Percentiles rank a stretch among this genome's conserved stretches.
These are phyloP conservation scores for Kwoniella shivajii DNA, from an alignment of 1,284 basidiomycete genomes.

Conservation along the genomic window DNA sequence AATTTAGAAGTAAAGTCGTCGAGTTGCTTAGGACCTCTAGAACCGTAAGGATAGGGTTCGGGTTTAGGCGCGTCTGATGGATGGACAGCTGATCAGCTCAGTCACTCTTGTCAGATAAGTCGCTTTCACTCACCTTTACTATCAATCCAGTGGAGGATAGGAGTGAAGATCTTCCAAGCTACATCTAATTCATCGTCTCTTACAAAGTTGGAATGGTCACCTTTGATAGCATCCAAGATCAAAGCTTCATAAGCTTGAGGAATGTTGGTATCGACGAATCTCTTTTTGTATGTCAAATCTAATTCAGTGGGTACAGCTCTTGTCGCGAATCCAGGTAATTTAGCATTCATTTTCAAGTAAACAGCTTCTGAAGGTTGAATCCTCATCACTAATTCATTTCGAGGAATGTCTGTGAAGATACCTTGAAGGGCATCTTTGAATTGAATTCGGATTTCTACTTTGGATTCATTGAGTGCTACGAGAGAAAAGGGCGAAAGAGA, in stretches of 20 bases:
- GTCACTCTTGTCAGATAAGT: neutral
- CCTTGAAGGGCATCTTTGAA: conserved; percentile 95
- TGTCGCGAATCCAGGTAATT: conserved; percentile 85
- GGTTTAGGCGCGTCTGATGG: conserved; percentile 62
- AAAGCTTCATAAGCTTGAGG: conserved; percentile 93
- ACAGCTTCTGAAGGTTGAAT: conserved; percentile 94
- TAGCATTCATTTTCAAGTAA: conserved; percentile 92
- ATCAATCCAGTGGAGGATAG: conserved; percentile 92
- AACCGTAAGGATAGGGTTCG: conserved; percentile 82
- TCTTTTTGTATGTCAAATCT: conserved; percentile 93
- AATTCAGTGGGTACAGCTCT: conserved; percentile 91
- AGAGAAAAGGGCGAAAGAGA: neutral
- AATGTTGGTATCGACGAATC: conserved; percentile 83
- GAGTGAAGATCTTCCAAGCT: conserved; percentile 98
- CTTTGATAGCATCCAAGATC: conserved; percentile 82
- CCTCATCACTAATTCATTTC: conserved; percentile 92
- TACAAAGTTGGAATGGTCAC: conserved; percentile 70
- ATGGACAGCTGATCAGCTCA: neutral
- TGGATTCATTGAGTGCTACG: conserved; percentile 89
- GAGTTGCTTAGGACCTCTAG: conserved; percentile 83
- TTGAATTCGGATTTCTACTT: conserved; percentile 94
- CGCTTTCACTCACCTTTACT: conserved; percentile 57
- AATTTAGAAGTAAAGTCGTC: conserved; percentile 73
- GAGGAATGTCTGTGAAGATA: conserved; percentile 91
- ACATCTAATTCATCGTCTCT: conserved; percentile 91